Evolutionary conservation across 2,329 filamentous ascomycete species (phyloP).

Genomic region (Neonectria coccinea): DNA sequence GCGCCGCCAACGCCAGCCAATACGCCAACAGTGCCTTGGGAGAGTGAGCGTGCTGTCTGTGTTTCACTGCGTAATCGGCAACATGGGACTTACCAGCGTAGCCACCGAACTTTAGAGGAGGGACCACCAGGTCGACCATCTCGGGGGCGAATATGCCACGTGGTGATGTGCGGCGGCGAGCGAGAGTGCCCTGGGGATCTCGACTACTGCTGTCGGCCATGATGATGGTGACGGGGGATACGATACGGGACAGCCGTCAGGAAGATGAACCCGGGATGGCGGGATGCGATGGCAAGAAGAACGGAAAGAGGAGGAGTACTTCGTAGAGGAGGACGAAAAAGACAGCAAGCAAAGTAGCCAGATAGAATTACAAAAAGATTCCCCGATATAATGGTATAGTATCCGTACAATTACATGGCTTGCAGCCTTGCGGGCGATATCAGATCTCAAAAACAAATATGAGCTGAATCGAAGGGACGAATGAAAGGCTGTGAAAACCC

Average conservation of each 20-base stretch:
- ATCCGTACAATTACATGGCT: conserved; percentile 23
- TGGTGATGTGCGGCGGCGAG: conserved; percentile 42
- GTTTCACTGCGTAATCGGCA: not conserved
- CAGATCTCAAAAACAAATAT: conserved; percentile 14
- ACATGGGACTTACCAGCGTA: conserved; percentile 60
- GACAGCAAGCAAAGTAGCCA: not conserved
- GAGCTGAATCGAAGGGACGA: conserved; percentile 17
- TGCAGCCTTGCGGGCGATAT: not conserved
- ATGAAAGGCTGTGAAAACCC: conserved; percentile 26
- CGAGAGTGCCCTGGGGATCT: conserved; percentile 35
- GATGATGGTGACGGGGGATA: conserved; percentile 11
- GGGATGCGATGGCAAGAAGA: conserved; percentile 6
- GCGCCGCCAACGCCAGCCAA: conserved; percentile 76
- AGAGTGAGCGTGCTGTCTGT: not conserved
- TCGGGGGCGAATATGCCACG: conserved; percentile 57
- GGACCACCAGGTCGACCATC: conserved; percentile 58
- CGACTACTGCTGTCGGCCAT: conserved; percentile 35
- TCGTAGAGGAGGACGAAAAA: not conserved
- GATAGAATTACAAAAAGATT: conserved; percentile 37
- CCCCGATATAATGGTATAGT: conserved; percentile 12
- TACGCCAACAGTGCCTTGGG: conserved; percentile 68
- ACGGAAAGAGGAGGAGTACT: not conserved
- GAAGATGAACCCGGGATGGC: not conserved
- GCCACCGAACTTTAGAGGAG: conserved; percentile 70
- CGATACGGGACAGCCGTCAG: conserved; percentile 2